Base-by-base conservation (phyloP, 805 yeast species). In the Spencermartinsiella europaea region DNA sequence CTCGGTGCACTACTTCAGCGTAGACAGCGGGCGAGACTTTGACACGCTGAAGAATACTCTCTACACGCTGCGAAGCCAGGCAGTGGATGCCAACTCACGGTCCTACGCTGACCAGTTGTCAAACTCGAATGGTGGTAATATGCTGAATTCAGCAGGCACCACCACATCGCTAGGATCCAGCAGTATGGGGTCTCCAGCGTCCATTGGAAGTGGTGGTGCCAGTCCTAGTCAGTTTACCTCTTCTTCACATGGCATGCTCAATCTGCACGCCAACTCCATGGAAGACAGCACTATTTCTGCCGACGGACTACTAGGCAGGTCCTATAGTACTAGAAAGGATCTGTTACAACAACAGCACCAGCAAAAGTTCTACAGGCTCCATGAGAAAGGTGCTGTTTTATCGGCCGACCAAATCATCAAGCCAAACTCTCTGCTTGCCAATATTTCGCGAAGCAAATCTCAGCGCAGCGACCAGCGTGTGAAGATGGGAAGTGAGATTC, bases 1-100 rank as follows among this genome's bases (percentile, higher is more conserved):
- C 33, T 49, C 55, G n/a, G 34, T 55, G 8, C 48, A 56, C 22
- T 53, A 46, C 31, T 16, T 63, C 10, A 48, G 59, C 37, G 46
- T 60, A 2, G 57, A 54, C 47, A 48, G 55, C 38, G 54, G 50
- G 15, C 44, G 49, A 34, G 59, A 55, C 36, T 59, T 51, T 45
- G 60, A 60, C 33, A 40, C 50, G 35, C 47, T 63, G 27, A 50
- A 63, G 25, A 63, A 62, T 42, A 59, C 59, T 27, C 44, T 60
- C 15, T 62, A 40, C 48, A 57, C 67, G 5, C 51, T 61, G 14
- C 53, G 66, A 22, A 40, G 61, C 20, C 48, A 47, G 19, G 40
- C 46, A 15, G 34, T 37, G 15, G 40, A 43, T 20, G 22, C 21
- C 12, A 15, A 21, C 7, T 37, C 40, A 7, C n/a, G 42, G 21